Percentiles rank a stretch among this genome's conserved stretches.
These are phyloP conservation scores for Apiotrichum sp. DNA, from an alignment of 1,284 basidiomycete genomes.

Conservation along the genomic window DNA sequence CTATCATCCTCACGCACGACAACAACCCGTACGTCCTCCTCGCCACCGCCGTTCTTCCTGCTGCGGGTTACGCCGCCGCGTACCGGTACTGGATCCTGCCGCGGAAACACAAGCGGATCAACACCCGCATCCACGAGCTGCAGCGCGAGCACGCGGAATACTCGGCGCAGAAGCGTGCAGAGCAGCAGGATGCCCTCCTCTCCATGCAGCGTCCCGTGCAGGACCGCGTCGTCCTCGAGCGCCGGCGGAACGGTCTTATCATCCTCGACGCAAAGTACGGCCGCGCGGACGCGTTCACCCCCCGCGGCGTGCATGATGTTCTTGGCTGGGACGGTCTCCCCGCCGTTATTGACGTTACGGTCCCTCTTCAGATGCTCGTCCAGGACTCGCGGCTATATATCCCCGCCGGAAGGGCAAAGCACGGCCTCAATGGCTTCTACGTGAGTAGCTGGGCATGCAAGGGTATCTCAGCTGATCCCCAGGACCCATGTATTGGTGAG, in stretches of 20 bases:
- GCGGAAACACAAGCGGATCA: slow-evolving; percentile 49
- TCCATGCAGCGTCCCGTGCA: slow-evolving; percentile 47
- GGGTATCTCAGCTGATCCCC: not conserved
- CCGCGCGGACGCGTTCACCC: slow-evolving; percentile 35
- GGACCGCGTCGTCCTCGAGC: slow-evolving; percentile 32
- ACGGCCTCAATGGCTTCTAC: slow-evolving; percentile 44
- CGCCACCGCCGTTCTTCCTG: slow-evolving; percentile 54
- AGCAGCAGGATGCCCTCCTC: slow-evolving; percentile 55
- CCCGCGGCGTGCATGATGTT: slow-evolving; percentile 51
- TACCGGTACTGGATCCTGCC: slow-evolving; percentile 59
- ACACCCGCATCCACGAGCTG: slow-evolving; percentile 52
- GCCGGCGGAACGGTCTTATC: slow-evolving; percentile 57
- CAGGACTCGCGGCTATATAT: slow-evolving; percentile 71
- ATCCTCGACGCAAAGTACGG: slow-evolving; percentile 68
- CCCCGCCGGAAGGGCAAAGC: slow-evolving; percentile 60
- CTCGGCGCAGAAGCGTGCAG: slow-evolving; percentile 55
- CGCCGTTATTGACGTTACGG: slow-evolving; percentile 62
- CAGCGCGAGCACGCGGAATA: slow-evolving; percentile 57
- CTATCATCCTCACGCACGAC: slow-evolving; percentile 54
- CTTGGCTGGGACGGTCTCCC: slow-evolving; percentile 47
- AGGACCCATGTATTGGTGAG: slow-evolving; percentile 48
- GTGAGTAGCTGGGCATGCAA: slow-evolving; percentile 18
- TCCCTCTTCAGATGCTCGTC: slow-evolving; percentile 76
- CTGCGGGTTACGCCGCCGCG: slow-evolving; percentile 51
- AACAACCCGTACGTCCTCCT: slow-evolving; percentile 51